These are phyloP conservation scores for Aspergillus tanneri DNA, from an alignment of 2,329 filamentous ascomycete species.

Conservation along the genomic window DNA sequence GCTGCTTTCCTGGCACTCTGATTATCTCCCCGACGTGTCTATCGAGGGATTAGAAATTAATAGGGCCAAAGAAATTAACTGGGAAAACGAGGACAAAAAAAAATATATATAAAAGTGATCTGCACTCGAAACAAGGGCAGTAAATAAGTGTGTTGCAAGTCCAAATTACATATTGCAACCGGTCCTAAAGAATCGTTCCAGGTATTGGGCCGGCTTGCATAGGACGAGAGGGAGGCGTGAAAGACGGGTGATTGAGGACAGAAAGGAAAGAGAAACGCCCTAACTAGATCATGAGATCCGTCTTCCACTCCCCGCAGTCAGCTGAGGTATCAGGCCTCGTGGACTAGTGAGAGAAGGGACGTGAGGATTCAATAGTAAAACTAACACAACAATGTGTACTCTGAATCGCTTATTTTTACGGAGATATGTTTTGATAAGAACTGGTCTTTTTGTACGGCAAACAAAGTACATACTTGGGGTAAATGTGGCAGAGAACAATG, in stretches of 20 bases:
- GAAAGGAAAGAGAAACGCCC: constrained; percentile 3
- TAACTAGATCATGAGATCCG: constrained; percentile 23
- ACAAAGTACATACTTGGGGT: too few relatives aligned
- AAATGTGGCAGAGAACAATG: too few relatives aligned
- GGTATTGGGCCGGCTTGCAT: neutral
- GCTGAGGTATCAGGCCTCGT: constrained; percentile 14
- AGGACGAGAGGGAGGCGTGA: neutral
- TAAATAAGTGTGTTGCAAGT: constrained; percentile 4
- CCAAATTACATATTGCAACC: constrained; percentile 15
- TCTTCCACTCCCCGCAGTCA: constrained; percentile 22
- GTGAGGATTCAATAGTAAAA: neutral
- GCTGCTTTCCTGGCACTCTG: neutral
- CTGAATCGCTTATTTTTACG: too few relatives aligned
- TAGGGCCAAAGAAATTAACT: neutral
- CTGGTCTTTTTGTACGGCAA: too few relatives aligned
- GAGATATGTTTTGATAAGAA: too few relatives aligned
- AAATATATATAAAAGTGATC: constrained; percentile 15
- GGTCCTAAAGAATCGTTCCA: neutral
- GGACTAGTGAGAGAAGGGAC: neutral
- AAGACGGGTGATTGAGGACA: neutral
- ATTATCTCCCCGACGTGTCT: neutral
- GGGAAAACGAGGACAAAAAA: constrained; percentile 8
- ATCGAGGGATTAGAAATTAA: neutral
- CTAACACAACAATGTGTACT: too few relatives aligned
- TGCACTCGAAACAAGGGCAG: constrained; percentile 17